A percentile compares a stretch with the other conserved stretches of the same genome.
These are phyloP conservation scores for Exidia glandulosa DNA, from an alignment of 768 basidiomycete genomes.

Conservation along the genomic window DNA sequence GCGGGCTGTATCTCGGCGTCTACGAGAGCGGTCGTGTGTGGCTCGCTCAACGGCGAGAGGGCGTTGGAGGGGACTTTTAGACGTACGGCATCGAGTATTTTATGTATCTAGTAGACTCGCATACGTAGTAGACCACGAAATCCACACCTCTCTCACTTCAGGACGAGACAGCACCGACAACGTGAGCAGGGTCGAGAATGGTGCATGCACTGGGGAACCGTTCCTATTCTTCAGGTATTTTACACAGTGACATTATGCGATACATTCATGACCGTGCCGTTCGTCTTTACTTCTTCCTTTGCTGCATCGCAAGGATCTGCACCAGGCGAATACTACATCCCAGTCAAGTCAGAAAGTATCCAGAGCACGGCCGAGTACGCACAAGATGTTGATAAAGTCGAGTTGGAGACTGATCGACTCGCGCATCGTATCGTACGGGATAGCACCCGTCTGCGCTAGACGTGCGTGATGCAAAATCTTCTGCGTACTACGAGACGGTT, in stretches of 20 bases:
- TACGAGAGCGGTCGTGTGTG: not conserved
- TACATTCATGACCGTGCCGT: too few relatives aligned
- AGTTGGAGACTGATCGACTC: conserved; percentile 73
- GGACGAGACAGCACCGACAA: too few relatives aligned
- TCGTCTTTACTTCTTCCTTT: conserved; percentile 38
- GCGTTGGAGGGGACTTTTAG: too few relatives aligned
- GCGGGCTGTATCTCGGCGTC: not conserved
- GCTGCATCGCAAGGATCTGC: conserved; percentile 63
- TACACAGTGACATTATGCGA: too few relatives aligned
- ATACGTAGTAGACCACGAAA: too few relatives aligned
- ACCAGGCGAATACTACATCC: conserved; percentile 59
- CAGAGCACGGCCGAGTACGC: conserved; percentile 15
- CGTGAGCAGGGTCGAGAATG: too few relatives aligned
- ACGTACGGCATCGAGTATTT: too few relatives aligned
- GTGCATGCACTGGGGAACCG: too few relatives aligned
- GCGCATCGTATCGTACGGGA: conserved; percentile 62
- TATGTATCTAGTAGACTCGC: too few relatives aligned
- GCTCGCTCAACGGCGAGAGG: not conserved
- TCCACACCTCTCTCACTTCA: too few relatives aligned
- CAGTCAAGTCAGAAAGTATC: not conserved
- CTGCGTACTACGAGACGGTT: conserved; percentile 47
- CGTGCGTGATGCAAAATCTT: conserved; percentile 73
- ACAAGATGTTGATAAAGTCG: conserved; percentile 89
- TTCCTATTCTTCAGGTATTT: too few relatives aligned
- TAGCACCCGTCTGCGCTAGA: conserved; percentile 53